These are phyloP conservation scores for Stylonectria norvegica DNA, from an alignment of 2,329 filamentous ascomycete species.

Conservation along the genomic window DNA sequence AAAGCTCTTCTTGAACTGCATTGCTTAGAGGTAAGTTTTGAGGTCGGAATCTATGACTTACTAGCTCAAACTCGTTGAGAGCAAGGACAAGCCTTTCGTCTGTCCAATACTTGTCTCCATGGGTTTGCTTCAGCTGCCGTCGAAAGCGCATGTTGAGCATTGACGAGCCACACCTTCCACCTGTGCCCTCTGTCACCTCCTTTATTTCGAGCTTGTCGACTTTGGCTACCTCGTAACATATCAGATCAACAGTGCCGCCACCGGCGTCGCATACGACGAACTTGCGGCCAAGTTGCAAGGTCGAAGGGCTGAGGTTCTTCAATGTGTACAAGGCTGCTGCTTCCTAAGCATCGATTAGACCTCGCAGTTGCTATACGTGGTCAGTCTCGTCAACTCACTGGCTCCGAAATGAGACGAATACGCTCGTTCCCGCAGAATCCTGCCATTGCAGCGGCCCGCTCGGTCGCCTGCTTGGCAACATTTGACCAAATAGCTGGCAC, in stretches of 20 bases:
- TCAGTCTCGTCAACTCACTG: slow-evolving; percentile 27
- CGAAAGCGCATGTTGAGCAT: slow-evolving; percentile 48
- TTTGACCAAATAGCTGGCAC: slow-evolving; percentile 60
- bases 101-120: slow-evolving; percentile 42
- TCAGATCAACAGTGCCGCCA: slow-evolving; percentile 53
- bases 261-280: slow-evolving; percentile 54
- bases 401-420: slow-evolving; percentile 49
- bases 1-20: slow-evolving; percentile 38
- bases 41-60: slow-evolving; percentile 40
- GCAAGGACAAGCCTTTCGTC: slow-evolving; percentile 40
- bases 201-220: slow-evolving; percentile 43
- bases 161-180: slow-evolving; percentile 48
- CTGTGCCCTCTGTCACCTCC: slow-evolving; percentile 48
- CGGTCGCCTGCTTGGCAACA: slow-evolving; percentile 49
- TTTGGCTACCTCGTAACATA: slow-evolving; percentile 47
- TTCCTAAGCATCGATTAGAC: slow-evolving; percentile 34
- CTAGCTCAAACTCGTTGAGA: slow-evolving; percentile 41
- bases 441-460: slow-evolving; percentile 37
- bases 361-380: background rate
- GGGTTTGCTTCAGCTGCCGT: slow-evolving; percentile 40
- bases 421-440: slow-evolving; percentile 39
- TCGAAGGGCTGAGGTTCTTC: slow-evolving; percentile 40
- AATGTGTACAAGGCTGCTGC: slow-evolving; percentile 50
- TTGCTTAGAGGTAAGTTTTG: slow-evolving; percentile 8
- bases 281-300: slow-evolving; percentile 42